Conservation (phyloP, 2,329 filamentous ascomycete genomes). For the Penicillium sp. region DNA sequence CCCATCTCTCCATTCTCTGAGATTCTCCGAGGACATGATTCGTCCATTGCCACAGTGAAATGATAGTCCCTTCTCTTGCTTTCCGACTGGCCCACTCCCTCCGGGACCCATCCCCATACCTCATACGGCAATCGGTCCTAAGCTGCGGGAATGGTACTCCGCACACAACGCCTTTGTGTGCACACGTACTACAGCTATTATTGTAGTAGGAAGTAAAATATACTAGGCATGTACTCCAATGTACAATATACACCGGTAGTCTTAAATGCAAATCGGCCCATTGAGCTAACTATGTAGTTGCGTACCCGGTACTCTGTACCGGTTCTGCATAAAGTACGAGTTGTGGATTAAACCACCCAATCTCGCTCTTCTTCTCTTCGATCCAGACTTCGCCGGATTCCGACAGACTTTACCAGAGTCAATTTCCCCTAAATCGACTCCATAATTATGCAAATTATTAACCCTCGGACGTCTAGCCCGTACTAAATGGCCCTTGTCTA, state of each 20-base stretch:
- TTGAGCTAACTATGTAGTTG: neutral
- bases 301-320: neutral
- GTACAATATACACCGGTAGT: neutral
- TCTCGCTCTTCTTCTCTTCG: neutral
- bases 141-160: neutral
- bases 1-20: neutral
- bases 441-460: neutral
- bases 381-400: neutral
- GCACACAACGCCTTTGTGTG: neutral
- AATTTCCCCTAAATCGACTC: neutral
- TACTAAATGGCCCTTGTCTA: neutral
- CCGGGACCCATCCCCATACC: neutral
- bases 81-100: slow-evolving; percentile 1
- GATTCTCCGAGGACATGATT: neutral
- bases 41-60: neutral
- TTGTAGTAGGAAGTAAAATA: neutral
- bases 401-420: neutral
- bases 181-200: neutral
- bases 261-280: neutral
- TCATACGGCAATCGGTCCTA: neutral
- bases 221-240: neutral
- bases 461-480: neutral
- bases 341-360: neutral
- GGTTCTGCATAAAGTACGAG: slow-evolving; percentile 1
- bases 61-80: neutral